Conservation (phyloP, 345 rosid species). For the Salix caprea region DNA sequence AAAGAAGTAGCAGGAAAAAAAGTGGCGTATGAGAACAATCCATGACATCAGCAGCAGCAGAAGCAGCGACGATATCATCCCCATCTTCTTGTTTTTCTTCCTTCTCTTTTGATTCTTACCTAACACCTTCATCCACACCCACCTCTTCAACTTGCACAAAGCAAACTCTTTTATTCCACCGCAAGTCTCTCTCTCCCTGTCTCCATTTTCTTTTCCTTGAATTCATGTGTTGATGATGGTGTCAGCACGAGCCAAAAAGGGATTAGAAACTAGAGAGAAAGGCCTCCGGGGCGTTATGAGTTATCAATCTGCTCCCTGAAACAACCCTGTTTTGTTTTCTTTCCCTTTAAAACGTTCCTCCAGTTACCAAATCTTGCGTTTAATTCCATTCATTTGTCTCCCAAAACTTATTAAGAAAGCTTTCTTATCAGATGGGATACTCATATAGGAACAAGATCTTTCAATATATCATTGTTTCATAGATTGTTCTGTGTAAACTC, state of each 20-base stretch:
- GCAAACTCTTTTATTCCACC: conserved; percentile 25
- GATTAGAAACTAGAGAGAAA: neutral
- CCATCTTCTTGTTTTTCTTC: neutral
- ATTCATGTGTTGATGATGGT: conserved; percentile 40
- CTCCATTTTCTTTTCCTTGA: conserved; percentile 23
- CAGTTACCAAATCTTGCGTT: neutral
- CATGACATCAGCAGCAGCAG: conserved; percentile 7
- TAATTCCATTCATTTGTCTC: neutral
- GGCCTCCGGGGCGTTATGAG: conserved; percentile 9
- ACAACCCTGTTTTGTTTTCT: neutral
- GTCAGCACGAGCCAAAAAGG: conserved; percentile 11
- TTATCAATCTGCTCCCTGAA: conserved; percentile 6
- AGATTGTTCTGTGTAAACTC: neutral
- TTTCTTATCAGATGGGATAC: neutral
- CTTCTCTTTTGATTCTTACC: conserved; percentile 29
- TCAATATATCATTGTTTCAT: neutral
- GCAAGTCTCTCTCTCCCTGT: conserved; percentile 15
- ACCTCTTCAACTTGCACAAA: conserved; percentile 34
- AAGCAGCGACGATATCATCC: conserved; percentile 5
- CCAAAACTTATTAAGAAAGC: neutral
- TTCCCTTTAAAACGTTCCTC: neutral
- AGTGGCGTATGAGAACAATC: conserved; percentile 6
- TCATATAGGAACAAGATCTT: neutral
- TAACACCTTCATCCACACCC: conserved; percentile 31
- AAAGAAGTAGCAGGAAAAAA: neutral